Evolutionary conservation across 2,329 filamentous ascomycete species (phyloP).

Genomic region (Diaporthe sp.): DNA sequence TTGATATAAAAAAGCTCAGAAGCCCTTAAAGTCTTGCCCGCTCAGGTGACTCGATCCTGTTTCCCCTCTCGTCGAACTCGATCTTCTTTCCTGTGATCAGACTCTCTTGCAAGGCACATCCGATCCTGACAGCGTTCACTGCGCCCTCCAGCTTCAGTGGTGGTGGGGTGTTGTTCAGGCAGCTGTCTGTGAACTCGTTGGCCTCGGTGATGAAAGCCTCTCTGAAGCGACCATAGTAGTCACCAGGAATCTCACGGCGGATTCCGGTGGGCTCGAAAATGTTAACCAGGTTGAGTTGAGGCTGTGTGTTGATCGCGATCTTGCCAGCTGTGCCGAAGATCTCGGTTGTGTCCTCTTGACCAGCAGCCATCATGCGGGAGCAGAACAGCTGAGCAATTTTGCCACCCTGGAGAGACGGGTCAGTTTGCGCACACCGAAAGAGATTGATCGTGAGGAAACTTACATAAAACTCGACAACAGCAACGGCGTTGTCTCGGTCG

Average conservation of each 20-base stretch:
- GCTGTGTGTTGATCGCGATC: constrained; percentile 70
- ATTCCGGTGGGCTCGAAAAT: constrained; percentile 8
- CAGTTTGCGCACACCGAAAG: not conserved
- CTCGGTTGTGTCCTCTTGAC: constrained; percentile 76
- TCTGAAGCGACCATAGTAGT: constrained; percentile 34
- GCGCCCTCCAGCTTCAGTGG: constrained; percentile 32
- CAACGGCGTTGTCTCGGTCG: constrained; percentile 73
- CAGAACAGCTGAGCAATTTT: constrained; percentile 75
- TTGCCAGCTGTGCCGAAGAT: constrained; percentile 77
- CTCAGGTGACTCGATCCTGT: constrained; percentile 17
- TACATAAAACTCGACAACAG: constrained; percentile 71
- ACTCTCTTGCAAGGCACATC: constrained; percentile 32
- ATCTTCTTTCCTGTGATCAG: constrained; percentile 35
- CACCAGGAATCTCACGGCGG: constrained; percentile 20
- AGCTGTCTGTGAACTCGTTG: constrained; percentile 37
- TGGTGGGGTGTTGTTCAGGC: constrained; percentile 30
- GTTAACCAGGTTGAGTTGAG: constrained; percentile 45
- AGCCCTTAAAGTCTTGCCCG: not conserved
- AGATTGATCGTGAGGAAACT: not conserved
- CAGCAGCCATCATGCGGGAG: constrained; percentile 75
- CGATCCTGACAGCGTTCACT: constrained; percentile 34
- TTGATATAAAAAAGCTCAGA: not conserved
- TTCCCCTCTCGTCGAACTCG: constrained; percentile 34
- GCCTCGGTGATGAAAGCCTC: constrained; percentile 37
- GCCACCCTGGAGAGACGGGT: constrained; percentile 54